Evolutionary conservation across 2,329 filamentous ascomycete genomes (phyloP), one percentile per base, ranked within the genome.

Genomic region (Trichoderma sp.): DNA sequence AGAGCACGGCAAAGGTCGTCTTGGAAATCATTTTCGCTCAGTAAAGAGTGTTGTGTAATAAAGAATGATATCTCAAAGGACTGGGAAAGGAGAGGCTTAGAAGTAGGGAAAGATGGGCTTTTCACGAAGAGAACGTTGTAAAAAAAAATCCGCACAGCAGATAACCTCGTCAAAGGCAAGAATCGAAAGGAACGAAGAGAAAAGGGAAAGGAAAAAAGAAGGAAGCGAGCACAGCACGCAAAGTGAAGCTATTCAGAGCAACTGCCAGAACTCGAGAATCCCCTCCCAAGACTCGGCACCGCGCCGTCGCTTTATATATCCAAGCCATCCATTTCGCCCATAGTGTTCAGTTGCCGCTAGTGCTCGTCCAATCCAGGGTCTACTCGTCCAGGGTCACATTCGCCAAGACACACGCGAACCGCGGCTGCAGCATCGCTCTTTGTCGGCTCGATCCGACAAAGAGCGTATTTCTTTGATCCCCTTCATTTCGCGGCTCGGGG

Each of bases 131-230:
- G 61, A 73, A 62, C 60, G 68, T 18, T 63, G 67, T 62, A 56
- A 56, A 72, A 74, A 56, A 56, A 72, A 74, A 61, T 72, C 74
- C 66, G 74, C 71, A 73, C 74, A 74, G 74, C 73, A 74, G 73
- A 73, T 63, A 34, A 30, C 74, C 71, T 73, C 14, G 60, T 74
- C 71, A 74, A 74, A 73, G 73, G 72, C 30, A 63, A 51, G 71
- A 74, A 73, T 61, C 15, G 69, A 71, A 72, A 70, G 24, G 51
- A 65, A 63, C 4, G 53, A 72, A 71, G 39, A 51, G 11, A 60
- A 70, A 69, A 70, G 53, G 18, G 32, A 28, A 60, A 61, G 70
- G 39, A 65, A 65, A 61, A 72, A 60, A 32, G 66, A 69, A 61
- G 39, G 65, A 60, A 68, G 65, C 65, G 64, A 66, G 58, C 70